Base-by-base conservation (phyloP, 768 basidiomycete genomes). In the Hydnomerulius pinastri region DNA sequence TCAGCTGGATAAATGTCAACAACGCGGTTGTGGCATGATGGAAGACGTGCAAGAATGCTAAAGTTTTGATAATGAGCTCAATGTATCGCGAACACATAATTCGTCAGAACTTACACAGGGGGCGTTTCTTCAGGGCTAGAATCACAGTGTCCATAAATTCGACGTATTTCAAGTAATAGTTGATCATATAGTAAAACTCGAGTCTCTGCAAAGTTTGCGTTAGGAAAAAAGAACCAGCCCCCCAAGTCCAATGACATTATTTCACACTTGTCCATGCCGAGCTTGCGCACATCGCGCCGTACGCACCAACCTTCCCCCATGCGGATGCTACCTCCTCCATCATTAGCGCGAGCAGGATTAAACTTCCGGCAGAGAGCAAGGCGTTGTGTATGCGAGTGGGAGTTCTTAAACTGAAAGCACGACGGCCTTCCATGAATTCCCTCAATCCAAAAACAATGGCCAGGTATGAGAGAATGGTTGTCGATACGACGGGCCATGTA, bases 101-200 rank as follows among this genome's bases (percentile, higher is more conserved):
- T 8, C 5, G 33, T 30, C 36, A 38, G 36, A 12, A 74, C 87
- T 60, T 64, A 90, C 93, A 88, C 43, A 98, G 78, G 2, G 91
- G 92, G 70, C 97, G 96, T 81, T 98, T 98, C 83, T 95, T 98
- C 60, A 97, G 77, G 17, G 92, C 91, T 45, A 98, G 81, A 80
- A 98, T 97, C 53, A 96, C 81, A 28, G 96, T 98, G 77, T 98
- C 95, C 58, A 93, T 64, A 51, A 98, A 82, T 72, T 98, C 96
- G 57, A 94, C 71, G 72, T 96, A 98, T 71, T 97, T 97, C 82
- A 96, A 90, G 73, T 86, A 92, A 74, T 98, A 97, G 76, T 98
- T 97, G 75, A 97, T 73, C 76, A 98, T 92, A 75, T 98, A 98
- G 76, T 90, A 97, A 61, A 92, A 86, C 72, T 96, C 88, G 73